Evolutionary conservation across 2,329 filamentous ascomycete genomes (phyloP).

Genomic region (Alternaria hordeiaustralica): DNA sequence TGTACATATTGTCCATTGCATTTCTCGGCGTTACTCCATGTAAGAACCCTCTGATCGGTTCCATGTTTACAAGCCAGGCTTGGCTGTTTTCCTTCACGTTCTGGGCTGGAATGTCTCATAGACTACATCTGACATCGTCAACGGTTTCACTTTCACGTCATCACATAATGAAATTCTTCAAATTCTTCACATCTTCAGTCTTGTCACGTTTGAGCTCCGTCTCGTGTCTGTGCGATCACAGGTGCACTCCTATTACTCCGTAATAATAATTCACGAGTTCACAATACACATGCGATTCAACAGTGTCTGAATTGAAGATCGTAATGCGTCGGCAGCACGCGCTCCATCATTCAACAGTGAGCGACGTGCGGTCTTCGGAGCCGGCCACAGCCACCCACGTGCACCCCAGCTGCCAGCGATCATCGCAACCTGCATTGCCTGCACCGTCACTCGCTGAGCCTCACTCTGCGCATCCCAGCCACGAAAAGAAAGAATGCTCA

Average conservation of each 20-base stretch:
- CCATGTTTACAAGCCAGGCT: slow-evolving; percentile 16
- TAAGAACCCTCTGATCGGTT: slow-evolving; percentile 33
- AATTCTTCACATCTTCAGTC: background rate
- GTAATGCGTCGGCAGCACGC: background rate
- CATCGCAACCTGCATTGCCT: background rate
- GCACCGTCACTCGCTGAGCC: background rate
- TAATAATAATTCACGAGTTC: background rate
- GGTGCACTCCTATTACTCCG: background rate
- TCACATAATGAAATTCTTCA: background rate
- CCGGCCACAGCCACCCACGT: background rate
- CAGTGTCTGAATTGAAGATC: background rate
- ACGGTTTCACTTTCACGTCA: background rate
- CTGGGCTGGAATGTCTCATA: slow-evolving; percentile 4
- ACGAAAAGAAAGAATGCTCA: background rate
- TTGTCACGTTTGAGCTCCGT: background rate
- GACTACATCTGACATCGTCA: slow-evolving; percentile 5
- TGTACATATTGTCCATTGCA: slow-evolving; percentile 22
- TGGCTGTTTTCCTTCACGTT: slow-evolving; percentile 2
- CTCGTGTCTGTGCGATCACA: background rate
- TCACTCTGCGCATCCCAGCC: background rate
- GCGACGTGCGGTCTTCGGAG: background rate
- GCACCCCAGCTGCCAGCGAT: background rate
- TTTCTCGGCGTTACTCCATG: slow-evolving; percentile 29
- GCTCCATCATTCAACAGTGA: background rate
- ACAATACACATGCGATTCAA: background rate